Base-by-base conservation (phyloP, 164 flowering plant genomes). In the Stephania yunnanensis region DNA sequence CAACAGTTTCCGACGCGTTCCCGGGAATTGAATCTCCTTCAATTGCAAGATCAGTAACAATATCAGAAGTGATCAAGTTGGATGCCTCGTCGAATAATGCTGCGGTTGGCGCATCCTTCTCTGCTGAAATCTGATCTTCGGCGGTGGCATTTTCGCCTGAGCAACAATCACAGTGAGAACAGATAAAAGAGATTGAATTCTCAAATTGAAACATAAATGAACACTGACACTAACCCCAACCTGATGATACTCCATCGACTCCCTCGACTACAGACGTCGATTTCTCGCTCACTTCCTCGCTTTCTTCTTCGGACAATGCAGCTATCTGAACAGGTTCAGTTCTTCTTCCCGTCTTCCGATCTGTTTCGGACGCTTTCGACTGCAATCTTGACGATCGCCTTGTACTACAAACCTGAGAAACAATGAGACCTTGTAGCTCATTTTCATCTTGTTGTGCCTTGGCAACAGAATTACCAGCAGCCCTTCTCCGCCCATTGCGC, bases 331-430 rank as follows among this genome's bases (percentile, higher is more conserved):
- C 50, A 17, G 72, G 70, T 20, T 74, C 78, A 6, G 36, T 58
- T 70, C 69, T 77, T 69, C 70, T 69, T 64, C 77, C 78, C 25
- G 25, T 0, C 68, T 30, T 73, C 63, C 52, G 73, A 58, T 36
- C 53, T 2, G 82, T 70, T 15, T 63, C 73, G 1, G 68, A 52
- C 5, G 30, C 10, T 50, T 52, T 65, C 2, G 71, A 68, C 61
- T n/a, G 46, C 73, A 83, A 71, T 46, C 83, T 74, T 5, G 72
- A 5, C 4, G 83, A 78, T 22, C 80, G 73, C 69, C 85, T 80
- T 17, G 79, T 74, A 29, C 79, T 30, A 36, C 73, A 69, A 68
- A 45, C 71, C 46, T n/a, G 75, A 66, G 11, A 22, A 12, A 10
- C 77, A 30, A 30, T 66, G 2, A 53, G 74, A 4, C 20, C 69